phyloP scores from a whole-genome alignment of 768 basidiomycete genomes.

The Leccinum subtestaceum region DNA sequence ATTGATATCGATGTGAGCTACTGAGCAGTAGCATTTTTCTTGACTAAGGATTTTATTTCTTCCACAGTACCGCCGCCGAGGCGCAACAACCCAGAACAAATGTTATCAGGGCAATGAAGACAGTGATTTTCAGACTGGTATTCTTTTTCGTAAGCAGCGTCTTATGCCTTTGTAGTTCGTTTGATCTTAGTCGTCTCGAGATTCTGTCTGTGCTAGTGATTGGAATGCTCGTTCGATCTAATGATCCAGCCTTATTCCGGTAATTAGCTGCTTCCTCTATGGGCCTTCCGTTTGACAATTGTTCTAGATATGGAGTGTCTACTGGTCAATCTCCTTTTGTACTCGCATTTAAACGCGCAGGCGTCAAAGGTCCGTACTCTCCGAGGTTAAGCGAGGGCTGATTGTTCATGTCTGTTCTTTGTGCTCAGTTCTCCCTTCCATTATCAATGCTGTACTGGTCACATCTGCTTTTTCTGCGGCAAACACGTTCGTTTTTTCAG shows the following conservation, averaged over 20 bases:
- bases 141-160: conserved; percentile 18
- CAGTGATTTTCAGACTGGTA: conserved; percentile 79
- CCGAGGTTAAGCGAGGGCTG: conserved; percentile 3
- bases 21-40: conserved; percentile 12
- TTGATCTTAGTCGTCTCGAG: conserved; percentile 9
- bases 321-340: conserved; percentile 85
- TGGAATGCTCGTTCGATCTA: conserved; percentile 76
- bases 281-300: neutral
- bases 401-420: neutral
- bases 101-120: conserved; percentile 69
- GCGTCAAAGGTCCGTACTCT: conserved; percentile 51
- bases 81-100: conserved; percentile 75
- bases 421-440: conserved; percentile 50
- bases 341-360: conserved; percentile 73
- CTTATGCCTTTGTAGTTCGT: neutral
- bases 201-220: conserved; percentile 43
- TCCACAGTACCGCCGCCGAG: conserved; percentile 66
- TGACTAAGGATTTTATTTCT: conserved; percentile 6
- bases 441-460: conserved; percentile 73
- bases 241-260: conserved; percentile 52
- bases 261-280: conserved; percentile 14
- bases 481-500: conserved; percentile 42
- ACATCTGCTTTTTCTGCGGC: conserved; percentile 72
- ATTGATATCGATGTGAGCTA: conserved; percentile 59
- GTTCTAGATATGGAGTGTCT: conserved; percentile 7